Conservation (phyloP, 2,329 filamentous ascomycete species). For the Orbilia ellipsospora region DNA sequence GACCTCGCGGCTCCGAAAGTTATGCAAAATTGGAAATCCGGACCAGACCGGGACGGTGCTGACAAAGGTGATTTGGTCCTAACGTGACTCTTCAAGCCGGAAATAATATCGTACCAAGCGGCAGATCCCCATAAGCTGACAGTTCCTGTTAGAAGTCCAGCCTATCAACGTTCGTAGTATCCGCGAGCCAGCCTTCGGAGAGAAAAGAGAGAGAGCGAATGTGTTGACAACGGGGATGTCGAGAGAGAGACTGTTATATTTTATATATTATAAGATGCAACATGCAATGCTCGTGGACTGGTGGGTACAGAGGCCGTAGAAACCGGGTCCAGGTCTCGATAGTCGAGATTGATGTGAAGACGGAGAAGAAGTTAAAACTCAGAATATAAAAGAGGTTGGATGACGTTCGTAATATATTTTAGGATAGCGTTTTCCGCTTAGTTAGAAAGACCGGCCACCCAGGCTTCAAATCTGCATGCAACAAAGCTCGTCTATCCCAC, state of each 20-base stretch:
- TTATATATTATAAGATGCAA: neutral
- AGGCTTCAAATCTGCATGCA: slow-evolving; percentile 46
- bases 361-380: neutral
- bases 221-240: slow-evolving; percentile 13
- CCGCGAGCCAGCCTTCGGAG: neutral
- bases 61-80: no score
- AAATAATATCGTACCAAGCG: neutral
- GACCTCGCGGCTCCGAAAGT: neutral
- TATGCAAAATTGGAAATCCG: slow-evolving; percentile 6
- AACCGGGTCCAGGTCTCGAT: neutral
- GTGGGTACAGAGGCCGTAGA: neutral
- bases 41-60: slow-evolving; percentile 20
- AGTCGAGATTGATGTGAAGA: neutral
- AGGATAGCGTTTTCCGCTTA: slow-evolving; percentile 5
- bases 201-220: slow-evolving; percentile 15
- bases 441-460: slow-evolving; percentile 7
- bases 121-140: slow-evolving; percentile 42
- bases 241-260: neutral
- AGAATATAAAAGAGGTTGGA: slow-evolving; percentile 3
- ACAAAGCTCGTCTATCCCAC: slow-evolving; percentile 48
- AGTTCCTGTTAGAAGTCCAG: neutral
- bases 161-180: slow-evolving; percentile 19
- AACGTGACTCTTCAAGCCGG: no score
- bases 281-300: neutral
- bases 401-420: slow-evolving; percentile 53